Conservation (phyloP, 73 alveolate genomes). For the Tetrahymena borealis region DNA sequence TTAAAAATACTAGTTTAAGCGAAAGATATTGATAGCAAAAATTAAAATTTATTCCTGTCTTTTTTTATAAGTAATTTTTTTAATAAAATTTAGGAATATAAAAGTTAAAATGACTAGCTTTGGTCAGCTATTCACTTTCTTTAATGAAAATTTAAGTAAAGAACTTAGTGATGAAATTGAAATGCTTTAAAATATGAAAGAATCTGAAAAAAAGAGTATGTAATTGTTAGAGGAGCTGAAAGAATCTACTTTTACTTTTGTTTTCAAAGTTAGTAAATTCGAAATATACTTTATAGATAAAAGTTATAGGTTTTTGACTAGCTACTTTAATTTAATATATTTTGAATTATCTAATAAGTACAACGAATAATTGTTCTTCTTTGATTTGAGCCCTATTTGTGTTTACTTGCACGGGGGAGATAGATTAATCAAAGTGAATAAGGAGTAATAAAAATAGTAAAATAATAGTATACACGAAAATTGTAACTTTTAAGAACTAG, state of each 20-base stretch:
- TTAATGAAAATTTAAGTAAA: neutral
- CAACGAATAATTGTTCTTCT: neutral
- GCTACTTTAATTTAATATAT: neutral
- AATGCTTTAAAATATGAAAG: neutral
- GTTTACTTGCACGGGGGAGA: neutral
- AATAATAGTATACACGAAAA: neutral
- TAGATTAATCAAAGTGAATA: neutral
- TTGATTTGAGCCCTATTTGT: neutral
- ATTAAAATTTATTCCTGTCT: too few relatives aligned
- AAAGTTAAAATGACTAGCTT: neutral
- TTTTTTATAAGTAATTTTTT: too few relatives aligned
- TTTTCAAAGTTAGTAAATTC: neutral
- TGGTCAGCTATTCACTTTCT: neutral
- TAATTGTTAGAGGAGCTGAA: neutral
- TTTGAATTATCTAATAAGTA: neutral
- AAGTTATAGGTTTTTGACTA: neutral
- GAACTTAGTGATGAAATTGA: neutral
- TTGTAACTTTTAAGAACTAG: neutral
- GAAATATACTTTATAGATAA: neutral
- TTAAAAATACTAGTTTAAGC: too few relatives aligned
- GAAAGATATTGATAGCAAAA: neutral
- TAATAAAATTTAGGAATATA: neutral
- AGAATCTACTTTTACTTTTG: neutral
- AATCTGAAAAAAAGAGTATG: neutral
- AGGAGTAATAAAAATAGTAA: neutral